Base-by-base conservation (phyloP, 495 filamentous ascomycete species). In the Evansstolkia leycettana region DNA sequence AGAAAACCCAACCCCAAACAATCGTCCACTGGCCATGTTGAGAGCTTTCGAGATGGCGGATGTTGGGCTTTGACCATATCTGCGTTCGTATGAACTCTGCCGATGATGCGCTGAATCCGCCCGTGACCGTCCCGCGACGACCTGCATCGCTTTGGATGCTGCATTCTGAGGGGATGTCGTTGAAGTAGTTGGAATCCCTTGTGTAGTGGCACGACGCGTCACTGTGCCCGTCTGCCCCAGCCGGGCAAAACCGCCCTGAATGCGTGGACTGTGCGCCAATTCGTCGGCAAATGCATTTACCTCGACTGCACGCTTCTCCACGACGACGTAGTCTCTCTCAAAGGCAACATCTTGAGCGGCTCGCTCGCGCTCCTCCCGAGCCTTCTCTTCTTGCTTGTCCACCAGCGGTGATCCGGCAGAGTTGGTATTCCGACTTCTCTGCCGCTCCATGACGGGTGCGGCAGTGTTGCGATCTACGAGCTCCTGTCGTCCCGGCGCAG, bases 251-350 rank as follows among this genome's bases (percentile, higher is more conserved):
- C 62, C 58, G 7, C 58, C 53, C 31, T 62, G 63, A 37, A 78
- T 70, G 26, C 68, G 65, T 19, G 79, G 79, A 39, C 82, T 84
- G 31, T 84, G 76, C 12, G 84, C 85, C 43, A 98, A 62, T 54
- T 96, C 87, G 51, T 98, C 90, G 7, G 90, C 90, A 51, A 98
- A 84, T 3, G 90, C 89, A 60, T 98, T 95, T 17, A 96, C 89
- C 54, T 95, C 85, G 3, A 96, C 87, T 6, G 80, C 79, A 34
- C 79, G 78, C 63, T 95, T 96, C 57, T 98, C 92, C 13, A 98
- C 84, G 12, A 98, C 60, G 23, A 98, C 89, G 44, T 95, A 98
- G 45, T 95, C 90, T 43, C 87, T 69, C 50, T 92, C 86, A 51
- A 92, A 83, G 1, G 82, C 84, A 4, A 90, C 75, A 37, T 92